Evolutionary conservation across 768 basidiomycete species (phyloP).

Genomic region (Tricholoma sp.): DNA sequence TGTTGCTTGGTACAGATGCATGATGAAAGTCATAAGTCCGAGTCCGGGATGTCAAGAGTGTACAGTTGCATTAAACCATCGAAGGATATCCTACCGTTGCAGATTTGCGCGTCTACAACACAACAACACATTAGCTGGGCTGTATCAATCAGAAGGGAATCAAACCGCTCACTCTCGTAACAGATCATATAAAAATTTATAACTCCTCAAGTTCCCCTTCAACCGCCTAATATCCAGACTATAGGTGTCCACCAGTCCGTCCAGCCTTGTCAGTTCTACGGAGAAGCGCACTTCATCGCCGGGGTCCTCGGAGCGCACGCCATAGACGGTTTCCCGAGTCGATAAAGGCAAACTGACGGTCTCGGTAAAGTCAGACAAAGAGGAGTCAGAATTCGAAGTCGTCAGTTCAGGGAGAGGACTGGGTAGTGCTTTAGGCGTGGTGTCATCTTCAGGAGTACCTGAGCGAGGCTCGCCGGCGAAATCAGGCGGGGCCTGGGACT

Average conservation of each 20-base stretch:
- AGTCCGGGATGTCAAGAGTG: no score
- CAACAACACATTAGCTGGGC: neutral
- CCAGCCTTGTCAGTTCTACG: constrained; percentile 84
- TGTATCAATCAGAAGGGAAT: neutral
- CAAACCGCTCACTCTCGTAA: constrained; percentile 49
- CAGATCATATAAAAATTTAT: constrained; percentile 77
- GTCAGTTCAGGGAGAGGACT: neutral
- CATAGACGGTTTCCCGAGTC: constrained; percentile 29
- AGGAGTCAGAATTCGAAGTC: constrained; percentile 20
- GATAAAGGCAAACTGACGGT: constrained; percentile 28
- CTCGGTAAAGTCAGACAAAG: constrained; percentile 35
- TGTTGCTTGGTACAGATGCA: neutral
- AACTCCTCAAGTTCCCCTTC: constrained; percentile 82
- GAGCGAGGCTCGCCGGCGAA: neutral
- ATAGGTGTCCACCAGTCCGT: constrained; percentile 77
- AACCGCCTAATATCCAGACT: constrained; percentile 84
- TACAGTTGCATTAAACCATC: neutral
- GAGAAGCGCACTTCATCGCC: constrained; percentile 93
- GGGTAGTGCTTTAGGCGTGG: neutral
- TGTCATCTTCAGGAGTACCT: neutral
- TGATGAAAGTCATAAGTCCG: neutral
- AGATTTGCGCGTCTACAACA: constrained; percentile 2
- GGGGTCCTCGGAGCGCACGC: constrained; percentile 61
- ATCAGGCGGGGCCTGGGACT: neutral
- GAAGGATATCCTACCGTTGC: neutral